Evolutionary conservation across 2,329 filamentous ascomycete species (phyloP), one percentile per base, ranked within the genome.

Genomic region (Tolypocladium inflatum): DNA sequence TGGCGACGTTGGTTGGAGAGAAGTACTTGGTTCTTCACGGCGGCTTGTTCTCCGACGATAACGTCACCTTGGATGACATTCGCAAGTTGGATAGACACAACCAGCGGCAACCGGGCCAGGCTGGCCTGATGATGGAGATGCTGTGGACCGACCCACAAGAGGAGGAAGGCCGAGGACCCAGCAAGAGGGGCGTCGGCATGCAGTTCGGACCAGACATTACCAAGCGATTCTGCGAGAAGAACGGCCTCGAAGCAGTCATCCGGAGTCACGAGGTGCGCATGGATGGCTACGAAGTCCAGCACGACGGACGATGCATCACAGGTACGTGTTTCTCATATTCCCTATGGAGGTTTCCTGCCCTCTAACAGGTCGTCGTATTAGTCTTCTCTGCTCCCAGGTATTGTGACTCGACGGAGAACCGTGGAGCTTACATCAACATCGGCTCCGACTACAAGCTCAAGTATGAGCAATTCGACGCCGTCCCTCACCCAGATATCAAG

Each of bases 41-140:
- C 59, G 94, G 94, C 64, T 81, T 97, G 53, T 97, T 97, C 81
- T 97, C 93, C 1, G 89, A 97, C 69, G 94, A 99, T 74, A 94
- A 90, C 65, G 82, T 93, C 62, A 92, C 90, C 0, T 78, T 99
- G 56, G 90, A 97, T 64, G 93, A 99, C 70, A 95, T 99, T 65
- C 85, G 94, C 64, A 95, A 96, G 76, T 79, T 97, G 59, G 87
- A 97, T 74, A 82, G 93, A 63, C 92, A 97, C 76, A 86, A 84
- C 71, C 94, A 97, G 75, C 83, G 90, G 61, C 93, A 97, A 68
- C 93, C 94, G 3, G 94, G 94, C 38, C 94, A 99, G 73, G 78
- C 89, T 54, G 94, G 94, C 17, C 77, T 99, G 66, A 99, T 99
- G 94, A 99, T 99, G 94, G 94, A 99, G 76, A 99, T 99, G 94